Percentiles rank a stretch among this genome's conserved stretches.
These are phyloP conservation scores for Suillus luteus DNA, from an alignment of 768 basidiomycete genomes.

Conservation along the genomic window DNA sequence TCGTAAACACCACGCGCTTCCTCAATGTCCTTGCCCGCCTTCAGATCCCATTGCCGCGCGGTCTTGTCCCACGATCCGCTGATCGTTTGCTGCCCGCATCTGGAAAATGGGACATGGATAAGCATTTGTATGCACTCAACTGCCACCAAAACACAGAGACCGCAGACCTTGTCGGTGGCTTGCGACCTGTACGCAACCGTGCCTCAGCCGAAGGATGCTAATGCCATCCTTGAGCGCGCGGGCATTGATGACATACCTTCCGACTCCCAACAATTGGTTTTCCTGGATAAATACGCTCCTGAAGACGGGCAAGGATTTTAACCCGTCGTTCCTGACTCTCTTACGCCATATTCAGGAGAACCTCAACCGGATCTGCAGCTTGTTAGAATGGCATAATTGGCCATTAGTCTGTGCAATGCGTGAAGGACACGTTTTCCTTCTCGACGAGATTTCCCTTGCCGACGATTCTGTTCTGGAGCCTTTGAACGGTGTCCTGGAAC, in stretches of 20 bases:
- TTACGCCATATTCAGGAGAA: slow-evolving; percentile 47
- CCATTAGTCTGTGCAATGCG: slow-evolving; percentile 95
- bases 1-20: too few relatives aligned
- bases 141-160: slow-evolving; percentile 99
- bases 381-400: slow-evolving; percentile 98
- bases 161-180: slow-evolving; percentile 91
- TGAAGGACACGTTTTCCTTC: slow-evolving; percentile 78
- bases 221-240: slow-evolving; percentile 40
- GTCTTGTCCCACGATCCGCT: too few relatives aligned
- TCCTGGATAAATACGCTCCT: slow-evolving; percentile 25
- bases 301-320: slow-evolving; percentile 31
- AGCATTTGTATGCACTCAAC: slow-evolving; percentile 73
- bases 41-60: too few relatives aligned
- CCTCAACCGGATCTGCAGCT: slow-evolving; percentile 57
- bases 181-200: slow-evolving; percentile 85
- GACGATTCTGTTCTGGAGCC: slow-evolving; percentile 98
- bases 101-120: too few relatives aligned
- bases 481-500: slow-evolving; percentile 96
- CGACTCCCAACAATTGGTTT: slow-evolving; percentile 30
- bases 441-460: slow-evolving; percentile 96
- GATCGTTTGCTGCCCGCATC: too few relatives aligned
- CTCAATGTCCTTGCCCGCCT: too few relatives aligned
- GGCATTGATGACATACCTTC: slow-evolving; percentile 35
- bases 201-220: slow-evolving; percentile 51
- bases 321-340: slow-evolving; percentile 30